Conservation (phyloP, 805 yeast genomes). For the Saturnispora bothae region DNA sequence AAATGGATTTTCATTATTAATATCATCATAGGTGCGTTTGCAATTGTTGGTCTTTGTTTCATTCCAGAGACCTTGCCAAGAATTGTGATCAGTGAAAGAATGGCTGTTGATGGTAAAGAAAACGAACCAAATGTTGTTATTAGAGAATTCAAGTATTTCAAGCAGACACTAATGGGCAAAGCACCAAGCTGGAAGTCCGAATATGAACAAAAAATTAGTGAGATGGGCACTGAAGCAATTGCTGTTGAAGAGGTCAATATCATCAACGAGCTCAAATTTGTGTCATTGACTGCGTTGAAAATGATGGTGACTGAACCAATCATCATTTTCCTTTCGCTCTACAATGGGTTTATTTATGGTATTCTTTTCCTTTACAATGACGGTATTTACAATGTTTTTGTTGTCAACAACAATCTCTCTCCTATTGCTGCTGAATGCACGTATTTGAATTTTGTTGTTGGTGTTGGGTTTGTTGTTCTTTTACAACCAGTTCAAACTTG, state of each 20-base stretch:
- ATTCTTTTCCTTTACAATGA: slow-evolving; percentile 27
- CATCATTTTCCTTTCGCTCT: slow-evolving; percentile 25
- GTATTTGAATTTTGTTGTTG: slow-evolving; percentile 28
- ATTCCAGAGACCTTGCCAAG: slow-evolving; percentile 30
- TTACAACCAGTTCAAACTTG: slow-evolving; percentile 26
- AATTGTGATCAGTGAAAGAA: slow-evolving; percentile 26
- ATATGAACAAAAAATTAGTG: slow-evolving; percentile 10
- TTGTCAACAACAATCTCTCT: slow-evolving; percentile 24
- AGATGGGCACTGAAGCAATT: slow-evolving; percentile 16
- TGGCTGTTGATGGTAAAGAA: slow-evolving; percentile 18
- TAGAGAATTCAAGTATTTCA: slow-evolving; percentile 21
- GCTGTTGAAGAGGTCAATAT: slow-evolving; percentile 19
- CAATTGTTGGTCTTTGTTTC: slow-evolving; percentile 16
- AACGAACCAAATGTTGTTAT: slow-evolving; percentile 16
- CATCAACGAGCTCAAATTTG: slow-evolving; percentile 22
- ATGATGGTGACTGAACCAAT: slow-evolving; percentile 29
- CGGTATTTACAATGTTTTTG: slow-evolving; percentile 29
- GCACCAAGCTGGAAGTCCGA: slow-evolving; percentile 14
- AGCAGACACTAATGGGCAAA: slow-evolving; percentile 13
- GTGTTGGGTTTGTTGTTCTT: slow-evolving; percentile 22
- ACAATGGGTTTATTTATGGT: slow-evolving; percentile 29
- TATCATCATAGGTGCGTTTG: slow-evolving; percentile 24
- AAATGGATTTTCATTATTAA: slow-evolving; percentile 28
- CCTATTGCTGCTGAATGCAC: slow-evolving; percentile 26
- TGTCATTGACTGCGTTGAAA: slow-evolving; percentile 24